Evolutionary conservation across 345 rosid genomes (phyloP).

Genomic region (Aurinia saxatilis): DNA sequence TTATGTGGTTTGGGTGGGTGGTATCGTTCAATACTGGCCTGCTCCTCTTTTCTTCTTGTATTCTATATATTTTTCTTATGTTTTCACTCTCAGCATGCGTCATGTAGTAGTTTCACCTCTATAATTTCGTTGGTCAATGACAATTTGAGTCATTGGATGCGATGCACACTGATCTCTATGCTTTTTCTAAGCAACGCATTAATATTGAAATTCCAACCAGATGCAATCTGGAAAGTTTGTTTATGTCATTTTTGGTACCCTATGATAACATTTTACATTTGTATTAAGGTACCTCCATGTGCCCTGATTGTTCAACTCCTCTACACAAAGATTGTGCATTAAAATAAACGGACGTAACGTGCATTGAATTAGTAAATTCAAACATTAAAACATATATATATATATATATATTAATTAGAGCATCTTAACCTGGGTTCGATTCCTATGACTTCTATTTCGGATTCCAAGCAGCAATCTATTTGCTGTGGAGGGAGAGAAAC

Average conservation of each 20-base stretch:
- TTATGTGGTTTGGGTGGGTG: slow-evolving; percentile 9
- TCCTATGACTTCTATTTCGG: no score
- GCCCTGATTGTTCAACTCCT: not conserved
- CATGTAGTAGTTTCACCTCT: not conserved
- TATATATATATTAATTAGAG: no score
- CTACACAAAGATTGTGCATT: not conserved
- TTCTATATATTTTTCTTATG: not conserved
- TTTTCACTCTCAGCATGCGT: slow-evolving; percentile 18
- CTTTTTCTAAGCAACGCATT: not conserved
- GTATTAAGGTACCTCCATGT: slow-evolving; percentile 1
- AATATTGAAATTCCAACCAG: not conserved
- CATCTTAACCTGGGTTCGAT: no score
- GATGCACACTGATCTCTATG: not conserved
- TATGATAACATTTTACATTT: not conserved
- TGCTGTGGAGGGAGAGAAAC: no score
- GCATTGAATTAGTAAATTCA: not conserved
- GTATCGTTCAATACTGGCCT: not conserved
- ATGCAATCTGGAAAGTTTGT: not conserved
- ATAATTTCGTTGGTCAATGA: slow-evolving; percentile 15
- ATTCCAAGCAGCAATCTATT: no score
- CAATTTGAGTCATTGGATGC: not conserved
- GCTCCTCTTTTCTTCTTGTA: not conserved
- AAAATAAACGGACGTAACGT: not conserved
- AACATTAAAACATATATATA: not conserved
- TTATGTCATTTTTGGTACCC: not conserved